Conservation (phyloP, 352 stramenopile genomes). For the Phytophthora rubi region DNA sequence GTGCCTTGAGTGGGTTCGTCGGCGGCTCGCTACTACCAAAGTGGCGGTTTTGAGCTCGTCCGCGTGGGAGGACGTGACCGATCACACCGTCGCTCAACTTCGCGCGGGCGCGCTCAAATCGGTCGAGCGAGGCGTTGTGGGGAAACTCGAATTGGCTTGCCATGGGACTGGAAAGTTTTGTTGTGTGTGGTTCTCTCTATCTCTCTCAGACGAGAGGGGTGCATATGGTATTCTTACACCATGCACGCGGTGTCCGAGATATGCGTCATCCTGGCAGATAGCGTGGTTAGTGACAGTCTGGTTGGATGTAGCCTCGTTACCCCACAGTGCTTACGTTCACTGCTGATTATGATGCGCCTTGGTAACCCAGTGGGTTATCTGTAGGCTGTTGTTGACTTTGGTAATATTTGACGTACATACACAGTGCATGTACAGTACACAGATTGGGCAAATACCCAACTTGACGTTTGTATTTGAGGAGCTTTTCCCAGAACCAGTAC, state of each 20-base stretch:
- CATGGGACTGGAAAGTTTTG: slow-evolving; percentile 14
- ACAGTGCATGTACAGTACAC: too few relatives aligned
- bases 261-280: background rate
- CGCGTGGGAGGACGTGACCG: slow-evolving; percentile 4
- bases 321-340: background rate
- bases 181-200: background rate
- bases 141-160: slow-evolving; percentile 12
- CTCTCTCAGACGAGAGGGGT: too few relatives aligned
- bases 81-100: slow-evolving; percentile 19
- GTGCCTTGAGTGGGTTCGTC: background rate
- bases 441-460: too few relatives aligned
- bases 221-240: too few relatives aligned
- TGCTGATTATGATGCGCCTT: background rate
- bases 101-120: background rate
- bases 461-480: too few relatives aligned
- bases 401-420: too few relatives aligned
- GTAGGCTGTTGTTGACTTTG: too few relatives aligned
- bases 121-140: background rate
- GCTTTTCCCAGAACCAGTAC: too few relatives aligned
- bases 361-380: too few relatives aligned
- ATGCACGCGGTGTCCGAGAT: background rate
- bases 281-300: background rate
- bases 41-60: background rate
- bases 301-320: background rate
- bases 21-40: background rate